phyloP scores from a whole-genome alignment of 2,329 filamentous ascomycete genomes.

The Colletotrichum phormii region DNA sequence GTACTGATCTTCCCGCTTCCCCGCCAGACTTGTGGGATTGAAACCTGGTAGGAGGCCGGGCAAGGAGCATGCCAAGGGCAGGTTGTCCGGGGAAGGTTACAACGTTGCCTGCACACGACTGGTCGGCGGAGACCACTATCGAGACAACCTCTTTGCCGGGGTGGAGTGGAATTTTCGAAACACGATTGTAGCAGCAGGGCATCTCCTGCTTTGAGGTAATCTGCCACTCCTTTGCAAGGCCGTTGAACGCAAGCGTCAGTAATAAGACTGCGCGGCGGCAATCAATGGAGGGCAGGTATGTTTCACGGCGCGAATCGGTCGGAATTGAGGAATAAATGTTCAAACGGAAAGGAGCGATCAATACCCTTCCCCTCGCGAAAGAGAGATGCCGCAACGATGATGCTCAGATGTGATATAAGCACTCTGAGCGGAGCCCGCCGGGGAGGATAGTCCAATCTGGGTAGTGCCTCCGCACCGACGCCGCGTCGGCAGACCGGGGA shows the following conservation, averaged over 20 bases:
- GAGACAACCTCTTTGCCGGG: neutral
- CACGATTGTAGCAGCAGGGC: neutral
- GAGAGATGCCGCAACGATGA: conserved; percentile 17
- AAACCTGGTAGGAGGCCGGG: neutral
- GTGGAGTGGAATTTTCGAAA: neutral
- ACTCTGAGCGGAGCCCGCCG: conserved; percentile 20
- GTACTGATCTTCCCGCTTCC: neutral
- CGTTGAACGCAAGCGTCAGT: too few relatives aligned
- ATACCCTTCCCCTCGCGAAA: neutral
- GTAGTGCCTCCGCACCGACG: conserved; percentile 9
- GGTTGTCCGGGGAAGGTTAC: neutral
- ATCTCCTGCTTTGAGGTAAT: neutral
- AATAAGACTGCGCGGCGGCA: too few relatives aligned
- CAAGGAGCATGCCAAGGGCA: neutral
- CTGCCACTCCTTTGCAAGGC: neutral
- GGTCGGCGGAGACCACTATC: neutral
- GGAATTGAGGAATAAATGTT: neutral
- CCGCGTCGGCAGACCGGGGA: conserved; percentile 24
- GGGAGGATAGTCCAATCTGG: conserved; percentile 4
- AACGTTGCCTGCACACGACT: neutral
- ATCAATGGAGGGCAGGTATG: neutral
- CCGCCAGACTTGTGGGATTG: neutral
- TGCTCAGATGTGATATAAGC: neutral
- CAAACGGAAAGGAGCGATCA: neutral
- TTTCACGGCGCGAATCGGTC: neutral